Percentiles rank a stretch among this genome's conserved stretches.
phyloP scores from a whole-genome alignment of 805 yeast genomes.

The Scheffersomyces lignosus region DNA sequence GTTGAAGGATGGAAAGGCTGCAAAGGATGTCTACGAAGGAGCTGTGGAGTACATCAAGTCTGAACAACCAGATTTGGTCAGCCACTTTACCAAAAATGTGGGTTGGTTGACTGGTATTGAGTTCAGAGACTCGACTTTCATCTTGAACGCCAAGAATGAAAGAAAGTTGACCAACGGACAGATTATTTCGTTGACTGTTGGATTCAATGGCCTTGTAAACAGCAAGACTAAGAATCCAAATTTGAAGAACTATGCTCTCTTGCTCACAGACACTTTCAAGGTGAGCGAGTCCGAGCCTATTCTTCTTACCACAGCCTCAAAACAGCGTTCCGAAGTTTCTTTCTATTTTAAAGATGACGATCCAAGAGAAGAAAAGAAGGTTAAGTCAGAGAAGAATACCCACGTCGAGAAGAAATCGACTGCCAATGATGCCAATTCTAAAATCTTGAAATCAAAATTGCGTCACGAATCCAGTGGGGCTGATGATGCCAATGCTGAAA shows the following conservation, averaged over 20 bases:
- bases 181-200: constrained; percentile 72
- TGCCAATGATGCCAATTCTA: constrained; percentile 46
- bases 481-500: constrained; percentile 71
- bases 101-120: constrained; percentile 92
- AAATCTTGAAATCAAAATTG: constrained; percentile 73
- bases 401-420: constrained; percentile 31
- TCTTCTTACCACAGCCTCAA: constrained; percentile 72
- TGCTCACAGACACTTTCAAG: constrained; percentile 79
- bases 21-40: constrained; percentile 66
- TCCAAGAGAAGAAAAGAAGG: constrained; percentile 18
- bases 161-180: constrained; percentile 69
- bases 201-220: constrained; percentile 65
- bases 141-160: constrained; percentile 72
- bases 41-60: constrained; percentile 57
- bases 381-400: constrained; percentile 41
- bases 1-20: constrained; percentile 66
- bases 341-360: constrained; percentile 74
- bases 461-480: constrained; percentile 73
- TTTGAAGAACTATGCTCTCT: constrained; percentile 63
- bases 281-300: constrained; percentile 62
- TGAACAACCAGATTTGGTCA: constrained; percentile 62
- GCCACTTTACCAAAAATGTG: constrained; percentile 69
- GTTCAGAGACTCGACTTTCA: constrained; percentile 75
- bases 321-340: constrained; percentile 70
- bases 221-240: constrained; percentile 46